Evolutionary conservation across 495 filamentous ascomycete genomes (phyloP).

Genomic region (Endocarpon pusillum): DNA sequence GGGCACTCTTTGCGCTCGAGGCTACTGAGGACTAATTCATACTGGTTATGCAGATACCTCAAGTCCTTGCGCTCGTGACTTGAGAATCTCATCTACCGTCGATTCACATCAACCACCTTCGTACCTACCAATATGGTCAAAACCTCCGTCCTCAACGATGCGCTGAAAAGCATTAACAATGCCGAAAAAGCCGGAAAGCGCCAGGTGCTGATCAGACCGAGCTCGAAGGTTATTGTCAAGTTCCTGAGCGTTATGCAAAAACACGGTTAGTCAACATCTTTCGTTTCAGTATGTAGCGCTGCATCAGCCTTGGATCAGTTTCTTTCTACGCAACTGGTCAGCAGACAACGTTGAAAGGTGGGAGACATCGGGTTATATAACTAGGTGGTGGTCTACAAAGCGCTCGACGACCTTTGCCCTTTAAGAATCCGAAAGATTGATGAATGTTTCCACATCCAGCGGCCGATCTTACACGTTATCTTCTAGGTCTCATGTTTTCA

Average conservation of each 20-base stretch:
- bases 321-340: conserved; percentile 2
- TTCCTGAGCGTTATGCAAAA: conserved; percentile 97
- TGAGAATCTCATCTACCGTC: conserved; percentile 52
- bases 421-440: conserved; percentile 97
- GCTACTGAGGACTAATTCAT: conserved; percentile 69
- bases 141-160: conserved; percentile 97
- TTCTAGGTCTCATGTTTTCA: conserved; percentile 50
- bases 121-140: conserved; percentile 56
- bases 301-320: not conserved
- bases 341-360: too few species aligned
- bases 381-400: conserved; percentile 78
- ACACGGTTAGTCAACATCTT: conserved; percentile 60
- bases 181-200: conserved; percentile 98
- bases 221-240: conserved; percentile 98
- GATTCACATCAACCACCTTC: not conserved
- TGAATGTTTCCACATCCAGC: conserved; percentile 26
- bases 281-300: conserved; percentile 5
- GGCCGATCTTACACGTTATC: conserved; percentile 93
- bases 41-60: conserved; percentile 57
- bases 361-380: conserved; percentile 98
- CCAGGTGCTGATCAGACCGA: conserved; percentile 89
- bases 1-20: conserved; percentile 91
- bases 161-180: conserved; percentile 99
- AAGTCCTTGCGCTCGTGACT: conserved; percentile 40
- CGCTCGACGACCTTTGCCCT: conserved; percentile 76